Base-by-base conservation (phyloP, 2,329 filamentous ascomycete species). In the Graphiopsis chlorocephala region DNA sequence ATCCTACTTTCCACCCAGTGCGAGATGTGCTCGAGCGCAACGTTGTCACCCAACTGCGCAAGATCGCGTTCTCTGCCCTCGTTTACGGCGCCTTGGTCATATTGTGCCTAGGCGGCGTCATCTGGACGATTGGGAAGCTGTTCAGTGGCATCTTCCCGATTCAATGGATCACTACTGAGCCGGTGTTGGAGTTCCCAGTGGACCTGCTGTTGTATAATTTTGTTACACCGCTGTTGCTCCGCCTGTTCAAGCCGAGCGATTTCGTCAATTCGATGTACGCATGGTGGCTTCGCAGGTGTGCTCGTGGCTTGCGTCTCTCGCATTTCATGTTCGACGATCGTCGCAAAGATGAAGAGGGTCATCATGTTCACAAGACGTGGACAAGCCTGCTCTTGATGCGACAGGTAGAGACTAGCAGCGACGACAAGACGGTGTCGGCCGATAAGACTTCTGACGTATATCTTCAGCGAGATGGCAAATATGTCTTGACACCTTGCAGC, bases 121-220 rank as follows among this genome's bases (percentile, higher is more conserved):
- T 99, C 0, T 99, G 95, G 95, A 88, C 90, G n/a, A 82, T 98
- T 42, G 85, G 87, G 29, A 85, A 86, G 69, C 78, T 85, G 5
- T 86, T 90, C 50, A 85, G 86, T 2, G 86, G 83, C 61, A 87
- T 99, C 52, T 84, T 99, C 20, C 95, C 95, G 0, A 91, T 99
- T 53, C 91, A 94, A 76, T 98, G 96, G 87, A 92, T 93, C 2
- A 94, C 92, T 0, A 94, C 93, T 68, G 91, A 96, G 70, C 93
- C 95, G 0, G 90, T 96, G 0, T 82, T 98, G 56, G 95, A 98
- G 75, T 98, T 99, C 69, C 95, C 95, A 0, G 87, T 97, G 66
- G 94, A 99, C 73, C 83, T 99, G 1, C 82, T 99, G 17, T 95
- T 98, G 75, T 99, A 97, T 83, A 98, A 98, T 78, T 96, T 97